Evolutionary conservation across 2,329 filamentous ascomycete genomes (phyloP).

Genomic region (Penicillium thymicola): DNA sequence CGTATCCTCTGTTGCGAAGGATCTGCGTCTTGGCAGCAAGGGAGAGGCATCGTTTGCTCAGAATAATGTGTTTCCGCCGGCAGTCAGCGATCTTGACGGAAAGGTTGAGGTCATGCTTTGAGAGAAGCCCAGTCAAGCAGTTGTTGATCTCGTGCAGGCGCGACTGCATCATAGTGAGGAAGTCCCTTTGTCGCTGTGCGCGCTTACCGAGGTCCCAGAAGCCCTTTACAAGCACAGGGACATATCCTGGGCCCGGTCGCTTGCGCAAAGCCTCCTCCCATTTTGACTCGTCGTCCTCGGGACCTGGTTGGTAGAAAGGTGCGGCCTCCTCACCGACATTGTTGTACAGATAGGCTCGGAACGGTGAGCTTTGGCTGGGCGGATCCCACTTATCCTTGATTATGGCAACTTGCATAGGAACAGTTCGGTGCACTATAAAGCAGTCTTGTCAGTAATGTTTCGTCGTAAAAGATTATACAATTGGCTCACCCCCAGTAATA

Average conservation of each 20-base stretch:
- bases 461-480: conserved; percentile 10
- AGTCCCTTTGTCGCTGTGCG: conserved; percentile 55
- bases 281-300: conserved; percentile 57
- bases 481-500: conserved; percentile 39
- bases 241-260: conserved; percentile 55
- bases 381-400: conserved; percentile 62
- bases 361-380: conserved; percentile 49
- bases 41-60: conserved; percentile 58
- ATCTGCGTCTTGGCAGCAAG: conserved; percentile 64
- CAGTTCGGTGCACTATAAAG: conserved; percentile 54
- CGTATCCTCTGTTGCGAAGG: conserved; percentile 61
- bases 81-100: conserved; percentile 58
- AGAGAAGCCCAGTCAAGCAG: conserved; percentile 56
- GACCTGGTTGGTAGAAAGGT: conserved; percentile 59
- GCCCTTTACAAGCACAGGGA: conserved; percentile 59
- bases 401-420: conserved; percentile 59
- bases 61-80: conserved; percentile 56
- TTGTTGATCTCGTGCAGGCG: conserved; percentile 65
- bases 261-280: conserved; percentile 64
- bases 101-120: conserved; percentile 59
- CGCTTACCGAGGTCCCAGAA: conserved; percentile 59
- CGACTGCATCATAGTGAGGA: conserved; percentile 55
- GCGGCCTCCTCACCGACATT: conserved; percentile 57
- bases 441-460: conserved; percentile 9
- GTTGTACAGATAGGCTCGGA: conserved; percentile 64